Evolutionary conservation across 768 basidiomycete genomes (phyloP), one percentile per base, ranked within the genome.

Genomic region (Leccinum pellstonianum): DNA sequence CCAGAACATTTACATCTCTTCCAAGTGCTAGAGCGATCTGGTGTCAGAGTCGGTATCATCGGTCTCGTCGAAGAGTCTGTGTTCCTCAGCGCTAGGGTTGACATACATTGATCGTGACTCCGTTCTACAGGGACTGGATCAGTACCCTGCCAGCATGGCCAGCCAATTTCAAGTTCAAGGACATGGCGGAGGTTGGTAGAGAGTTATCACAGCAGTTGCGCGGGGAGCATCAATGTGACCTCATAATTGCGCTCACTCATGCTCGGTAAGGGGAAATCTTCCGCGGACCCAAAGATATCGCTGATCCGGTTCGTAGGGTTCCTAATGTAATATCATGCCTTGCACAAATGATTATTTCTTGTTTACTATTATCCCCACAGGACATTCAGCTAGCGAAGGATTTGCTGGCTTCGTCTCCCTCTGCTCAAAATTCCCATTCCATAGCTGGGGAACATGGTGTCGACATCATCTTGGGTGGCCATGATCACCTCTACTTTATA

Each of bases 101-200:
- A 19, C 11, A 46, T 48, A 8, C 27, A 9, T 54, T 19, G 27
- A n/a, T 52, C 15, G 23, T 49, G 27, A 50, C 21, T 53, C 23
- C 46, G 29, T 31, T 64, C 21, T 41, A 19, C 55, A 95, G 93
- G 70, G 90, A 91, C 66, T 96, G 94, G 94, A 94, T 96, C 54
- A 80, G 79, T 29, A 95, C 94, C 1, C 85, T 97, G 8, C 77
- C 92, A 0, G 86, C 92, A 8, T 97, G 94, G 93, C 94, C 94
- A 1, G 57, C 83, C 1, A 84, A 83, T 57, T 97, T 95, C 73
- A 73, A 83, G 61, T 91, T 90, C 72, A 82, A 76, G 57, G 84
- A 89, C 52, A 93, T 95, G 92, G 77, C 77, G 27, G 78, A 90
- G 57, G 83, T 84, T 1, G 92, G 87, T 1, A 70, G 81, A n/a